Conservation (phyloP, 1,284 basidiomycete species). For the Mycosarcoma mackinlayi region DNA sequence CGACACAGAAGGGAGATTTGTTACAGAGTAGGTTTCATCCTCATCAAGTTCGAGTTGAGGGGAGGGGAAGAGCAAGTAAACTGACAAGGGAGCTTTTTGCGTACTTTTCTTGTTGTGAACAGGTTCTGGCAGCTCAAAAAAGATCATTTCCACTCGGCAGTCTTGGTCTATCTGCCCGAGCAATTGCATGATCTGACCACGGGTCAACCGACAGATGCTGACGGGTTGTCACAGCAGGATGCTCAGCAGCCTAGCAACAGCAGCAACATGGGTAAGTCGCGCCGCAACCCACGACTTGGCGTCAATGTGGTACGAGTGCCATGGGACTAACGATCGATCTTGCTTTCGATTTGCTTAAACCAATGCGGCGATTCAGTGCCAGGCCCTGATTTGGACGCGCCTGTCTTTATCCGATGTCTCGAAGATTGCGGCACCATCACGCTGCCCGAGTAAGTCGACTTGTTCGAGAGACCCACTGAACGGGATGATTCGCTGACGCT, state of each 20-base stretch:
- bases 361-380: slow-evolving; percentile 26
- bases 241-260: slow-evolving; percentile 12
- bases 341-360: not conserved
- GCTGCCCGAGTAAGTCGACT: slow-evolving; percentile 51
- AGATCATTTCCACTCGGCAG: slow-evolving; percentile 46
- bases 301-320: not conserved
- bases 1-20: slow-evolving; percentile 50
- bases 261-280: slow-evolving; percentile 56
- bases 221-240: slow-evolving; percentile 12
- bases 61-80: no score
- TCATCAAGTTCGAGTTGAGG: no score
- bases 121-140: slow-evolving; percentile 54
- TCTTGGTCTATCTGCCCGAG: slow-evolving; percentile 58
- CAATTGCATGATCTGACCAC: slow-evolving; percentile 49
- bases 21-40: slow-evolving; percentile 29
- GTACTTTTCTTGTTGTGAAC: not conserved
- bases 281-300: not conserved
- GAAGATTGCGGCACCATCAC: slow-evolving; percentile 56
- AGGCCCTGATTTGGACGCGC: slow-evolving; percentile 55
- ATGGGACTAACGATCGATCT: not conserved
- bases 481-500: not conserved
- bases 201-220: slow-evolving; percentile 11
- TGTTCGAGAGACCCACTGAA: not conserved
- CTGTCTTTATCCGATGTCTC: slow-evolving; percentile 63
- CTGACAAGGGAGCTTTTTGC: slow-evolving; percentile 1